A percentile compares a stretch with the other conserved stretches of the same genome.
Evolutionary conservation across 225 moss, liverwort and hornwort species (phyloP).

Genomic region (Pseudoscleropodium purum): DNA sequence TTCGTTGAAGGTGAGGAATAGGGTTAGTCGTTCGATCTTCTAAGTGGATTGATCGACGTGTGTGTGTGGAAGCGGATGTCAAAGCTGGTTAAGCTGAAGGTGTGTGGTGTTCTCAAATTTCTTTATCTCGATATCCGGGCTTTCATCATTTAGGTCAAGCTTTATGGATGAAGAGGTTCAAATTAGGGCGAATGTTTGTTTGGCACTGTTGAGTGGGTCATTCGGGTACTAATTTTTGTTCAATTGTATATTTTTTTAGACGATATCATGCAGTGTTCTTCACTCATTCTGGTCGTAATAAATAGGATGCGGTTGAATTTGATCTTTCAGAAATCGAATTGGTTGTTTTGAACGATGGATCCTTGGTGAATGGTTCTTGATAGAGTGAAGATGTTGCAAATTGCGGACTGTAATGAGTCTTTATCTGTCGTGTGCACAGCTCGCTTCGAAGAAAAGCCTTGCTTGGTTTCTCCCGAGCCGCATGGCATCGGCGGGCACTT

Average conservation of each 20-base stretch:
- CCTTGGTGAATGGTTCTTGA: background rate
- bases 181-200: background rate
- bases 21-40: background rate
- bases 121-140: background rate
- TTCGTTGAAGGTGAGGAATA: background rate
- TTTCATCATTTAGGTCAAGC: background rate
- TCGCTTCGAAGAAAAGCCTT: constrained; percentile 18
- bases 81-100: constrained; percentile 31
- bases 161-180: background rate
- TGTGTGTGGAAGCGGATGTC: constrained; percentile 14
- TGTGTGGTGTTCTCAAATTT: background rate
- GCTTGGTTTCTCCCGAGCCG: constrained; percentile 14
- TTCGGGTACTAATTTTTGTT: background rate
- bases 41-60: background rate
- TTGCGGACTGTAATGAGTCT: background rate
- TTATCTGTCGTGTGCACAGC: constrained; percentile 20
- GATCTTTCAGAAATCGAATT: background rate
- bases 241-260: background rate
- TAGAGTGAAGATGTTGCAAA: background rate
- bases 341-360: background rate
- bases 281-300: background rate
- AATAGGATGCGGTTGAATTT: background rate
- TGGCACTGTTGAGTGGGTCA: background rate
- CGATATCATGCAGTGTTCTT: background rate
- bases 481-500: constrained; percentile 16